These are phyloP conservation scores for Oryza punctata DNA, from an alignment of 176 grass and related monocot genomes.

Conservation along the genomic window DNA sequence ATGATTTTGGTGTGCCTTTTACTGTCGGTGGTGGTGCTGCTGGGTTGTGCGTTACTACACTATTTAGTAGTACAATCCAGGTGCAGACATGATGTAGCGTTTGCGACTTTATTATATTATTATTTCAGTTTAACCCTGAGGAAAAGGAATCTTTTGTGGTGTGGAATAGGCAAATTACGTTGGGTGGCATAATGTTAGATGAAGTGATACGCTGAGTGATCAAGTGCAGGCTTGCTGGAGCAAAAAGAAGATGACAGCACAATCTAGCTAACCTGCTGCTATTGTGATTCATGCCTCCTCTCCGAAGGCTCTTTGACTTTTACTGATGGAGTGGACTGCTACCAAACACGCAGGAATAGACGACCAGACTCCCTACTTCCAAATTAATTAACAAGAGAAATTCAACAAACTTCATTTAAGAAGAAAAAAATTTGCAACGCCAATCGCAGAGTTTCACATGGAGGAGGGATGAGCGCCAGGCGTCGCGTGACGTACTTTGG, in stretches of 20 bases:
- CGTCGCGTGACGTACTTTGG: neutral
- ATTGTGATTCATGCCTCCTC: neutral
- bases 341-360: neutral
- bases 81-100: neutral
- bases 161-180: neutral
- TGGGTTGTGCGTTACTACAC: no score
- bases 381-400: neutral
- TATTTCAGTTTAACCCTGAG: neutral
- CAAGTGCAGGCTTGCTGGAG: neutral
- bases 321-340: neutral
- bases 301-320: neutral
- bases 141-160: neutral
- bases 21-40: neutral
- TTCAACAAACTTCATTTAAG: neutral
- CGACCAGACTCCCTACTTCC: neutral
- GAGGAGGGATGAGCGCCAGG: neutral
- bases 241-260: neutral
- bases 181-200: conserved; percentile 1
- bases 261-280: neutral
- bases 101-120: neutral
- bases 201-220: neutral
- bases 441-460: no score
- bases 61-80: no score
- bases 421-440: neutral
- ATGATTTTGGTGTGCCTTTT: neutral